Evolutionary conservation across 108 stramenopile genomes (phyloP), one percentile per base, ranked within the genome.

Genomic region (Cylindrotheca closterium): DNA sequence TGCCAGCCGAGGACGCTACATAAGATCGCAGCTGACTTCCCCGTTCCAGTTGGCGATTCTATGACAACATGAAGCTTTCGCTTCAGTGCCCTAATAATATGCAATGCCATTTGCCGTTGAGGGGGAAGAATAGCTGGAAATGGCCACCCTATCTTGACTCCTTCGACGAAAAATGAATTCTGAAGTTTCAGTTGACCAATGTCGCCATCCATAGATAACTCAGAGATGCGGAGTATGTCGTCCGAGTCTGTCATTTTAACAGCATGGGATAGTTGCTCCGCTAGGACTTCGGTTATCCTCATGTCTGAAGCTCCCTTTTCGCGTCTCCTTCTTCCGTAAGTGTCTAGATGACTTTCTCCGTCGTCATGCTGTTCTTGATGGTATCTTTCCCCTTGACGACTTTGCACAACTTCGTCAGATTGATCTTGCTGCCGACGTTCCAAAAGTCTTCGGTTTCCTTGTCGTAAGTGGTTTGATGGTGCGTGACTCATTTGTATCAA

Each of bases 11-110:
- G 51, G 0, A 81, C 86, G 18, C 74, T 63, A 65, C 84, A 87
- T n/a, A 92, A 50, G 48, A 87, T 87, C 10, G 91, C 88, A 19
- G 81, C 87, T 58, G 77, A 76, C 62, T 92, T 92, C 4, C 91
- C 91, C 23, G 91, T 92, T 0, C 88, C 91, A 3, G 91, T 92
- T 1, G 91, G 91, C 52, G 67, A 70, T 77, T 92, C 88, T 30
- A 92, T 49, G 1, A 92, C 86, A 8, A 86, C 86, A 67, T 92
- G 90, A 12, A 59, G 52, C 32, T 54, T 58, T 45, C 76, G 75
- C 51, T 88, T 86, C 4, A 92, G 56, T 25, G 81, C 90, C 67
- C 75, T 77, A 45, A 92, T 65, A 30, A 92, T 55, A 61, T 88
- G 90, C 1, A 88, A 60, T 15, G 83, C 83, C 78, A 88, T 92